Conservation (phyloP, 805 yeast species). For the Saccharomycopsis fodiens region DNA sequence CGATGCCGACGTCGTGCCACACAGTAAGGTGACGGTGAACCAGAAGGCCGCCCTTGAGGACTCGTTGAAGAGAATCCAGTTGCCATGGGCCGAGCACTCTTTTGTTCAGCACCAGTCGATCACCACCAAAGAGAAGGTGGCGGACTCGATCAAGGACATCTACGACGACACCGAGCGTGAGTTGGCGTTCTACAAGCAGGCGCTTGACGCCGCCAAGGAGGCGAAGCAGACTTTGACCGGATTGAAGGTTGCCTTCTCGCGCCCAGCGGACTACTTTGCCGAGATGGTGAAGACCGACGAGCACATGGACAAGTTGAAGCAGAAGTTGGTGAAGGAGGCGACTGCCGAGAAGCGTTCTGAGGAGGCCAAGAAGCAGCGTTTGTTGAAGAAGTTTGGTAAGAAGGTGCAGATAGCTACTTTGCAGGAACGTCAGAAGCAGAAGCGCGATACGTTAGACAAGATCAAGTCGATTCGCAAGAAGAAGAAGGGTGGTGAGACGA, state of each 20-base stretch:
- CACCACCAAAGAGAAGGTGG: slow-evolving; percentile 52
- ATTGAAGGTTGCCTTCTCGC: slow-evolving; percentile 76
- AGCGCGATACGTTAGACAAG: slow-evolving; percentile 82
- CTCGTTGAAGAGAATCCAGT: slow-evolving; percentile 55
- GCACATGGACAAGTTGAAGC: slow-evolving; percentile 91
- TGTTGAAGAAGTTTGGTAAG: slow-evolving; percentile 93
- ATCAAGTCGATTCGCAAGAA: slow-evolving; percentile 87
- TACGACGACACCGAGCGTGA: slow-evolving; percentile 96
- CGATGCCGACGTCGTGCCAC: slow-evolving; percentile 91
- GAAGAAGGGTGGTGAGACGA: slow-evolving; percentile 39
- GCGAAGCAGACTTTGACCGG: slow-evolving; percentile 61
- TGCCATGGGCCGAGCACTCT: slow-evolving; percentile 52
- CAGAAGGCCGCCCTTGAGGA: slow-evolving; percentile 78
- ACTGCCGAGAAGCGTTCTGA: slow-evolving; percentile 61
- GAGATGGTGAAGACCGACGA: slow-evolving; percentile 98
- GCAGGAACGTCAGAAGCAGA: slow-evolving; percentile 89
- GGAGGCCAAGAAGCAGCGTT: slow-evolving; percentile 91
- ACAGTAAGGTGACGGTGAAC: slow-evolving; percentile 82
- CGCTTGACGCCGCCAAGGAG: slow-evolving; percentile 69
- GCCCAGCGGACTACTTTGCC: slow-evolving; percentile 95
- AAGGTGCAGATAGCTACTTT: slow-evolving; percentile 91
- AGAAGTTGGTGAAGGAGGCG: slow-evolving; percentile 68
- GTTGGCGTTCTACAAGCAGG: slow-evolving; percentile 91
- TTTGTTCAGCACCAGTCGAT: slow-evolving; percentile 82
- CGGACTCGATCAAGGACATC: slow-evolving; percentile 68